Base-by-base conservation (phyloP, 2,329 filamentous ascomycete species). In the Coleophoma crateriformis region DNA sequence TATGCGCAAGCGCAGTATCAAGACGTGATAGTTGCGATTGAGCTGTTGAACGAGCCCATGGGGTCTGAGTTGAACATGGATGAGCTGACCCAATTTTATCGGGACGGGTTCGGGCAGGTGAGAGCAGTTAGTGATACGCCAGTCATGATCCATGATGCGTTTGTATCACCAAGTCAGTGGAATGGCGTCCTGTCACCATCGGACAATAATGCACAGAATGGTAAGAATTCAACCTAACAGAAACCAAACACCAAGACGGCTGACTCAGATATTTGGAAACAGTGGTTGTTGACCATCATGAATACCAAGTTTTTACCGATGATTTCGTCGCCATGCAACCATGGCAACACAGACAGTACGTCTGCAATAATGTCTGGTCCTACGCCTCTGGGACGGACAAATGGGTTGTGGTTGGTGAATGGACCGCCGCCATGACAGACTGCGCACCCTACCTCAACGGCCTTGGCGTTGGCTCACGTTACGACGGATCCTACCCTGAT, bases 371-470 rank as follows among this genome's bases (percentile, higher is more conserved):
- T 55, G 73, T 72, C 3, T 61, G 64, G 2, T 61, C 66, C 7
- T 81, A 80, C 54, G 60, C 73, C 51, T 63, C 66, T 7, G 69
- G 72, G 33, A 70, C 72, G 5, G 81, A 87, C 64, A 86, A 87
- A 64, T 84, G 79, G 74, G 76, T 78, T n/a, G 70, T 87, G 48
- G 76, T 85, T 5, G 84, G 84, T 39, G 84, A 88, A 63, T 87
- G 84, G 83, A 80, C 78, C 1, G 83, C 75, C 19, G 84, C 82
- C 13, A 77, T 85, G 73, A 87, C 84, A 3, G 78, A 82, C 33
- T 80, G 77, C 55, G 73, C 77, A 8, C 72, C 70, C 45, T 74
- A 61, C 17, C 59, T 72, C 40, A 80, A 80, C 54, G 81, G 84
- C 38, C 77, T 76, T 50, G 76, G 76, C 2, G 66, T 78, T 40